These are phyloP conservation scores for Zoysia japonica DNA, from an alignment of 176 grass and related monocot species.

Conservation along the genomic window DNA sequence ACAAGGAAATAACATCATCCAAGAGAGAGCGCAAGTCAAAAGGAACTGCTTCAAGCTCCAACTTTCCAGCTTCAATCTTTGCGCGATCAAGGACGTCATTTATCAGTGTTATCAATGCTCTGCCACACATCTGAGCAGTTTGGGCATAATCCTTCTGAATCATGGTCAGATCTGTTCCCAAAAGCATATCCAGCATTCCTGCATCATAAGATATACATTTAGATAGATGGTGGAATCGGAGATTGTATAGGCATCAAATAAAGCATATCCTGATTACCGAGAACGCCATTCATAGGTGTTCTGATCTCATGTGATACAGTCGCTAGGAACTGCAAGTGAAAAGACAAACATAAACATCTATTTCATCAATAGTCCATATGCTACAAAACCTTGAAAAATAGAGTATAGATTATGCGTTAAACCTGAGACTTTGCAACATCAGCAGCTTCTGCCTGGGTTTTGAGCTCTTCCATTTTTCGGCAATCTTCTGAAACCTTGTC, in stretches of 20 bases:
- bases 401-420: slow-evolving; percentile 9
- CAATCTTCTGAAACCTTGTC: slow-evolving; percentile 94
- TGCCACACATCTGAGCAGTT: slow-evolving; percentile 87
- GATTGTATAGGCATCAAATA: slow-evolving; percentile 17
- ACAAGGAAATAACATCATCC: slow-evolving; percentile 95
- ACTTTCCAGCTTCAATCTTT: slow-evolving; percentile 94
- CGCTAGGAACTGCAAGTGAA: slow-evolving; percentile 80
- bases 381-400: slow-evolving; percentile 5
- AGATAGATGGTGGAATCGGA: neutral
- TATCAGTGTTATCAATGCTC: slow-evolving; percentile 82
- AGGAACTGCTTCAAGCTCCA: slow-evolving; percentile 82
- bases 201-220: slow-evolving; percentile 15
- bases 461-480: slow-evolving; percentile 92
- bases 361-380: neutral
- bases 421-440: slow-evolving; percentile 96
- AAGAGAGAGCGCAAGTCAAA: slow-evolving; percentile 81
- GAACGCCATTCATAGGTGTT: slow-evolving; percentile 97
- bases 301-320: slow-evolving; percentile 99
- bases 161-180: slow-evolving; percentile 81
- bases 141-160: slow-evolving; percentile 89
- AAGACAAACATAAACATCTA: slow-evolving; percentile 22
- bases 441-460: slow-evolving; percentile 92
- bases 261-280: slow-evolving; percentile 54
- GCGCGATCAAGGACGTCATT: slow-evolving; percentile 97
- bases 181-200: slow-evolving; percentile 98